These are phyloP conservation scores for Ascocoryne sarcoides DNA, from an alignment of 2,329 filamentous ascomycete species.

Conservation along the genomic window DNA sequence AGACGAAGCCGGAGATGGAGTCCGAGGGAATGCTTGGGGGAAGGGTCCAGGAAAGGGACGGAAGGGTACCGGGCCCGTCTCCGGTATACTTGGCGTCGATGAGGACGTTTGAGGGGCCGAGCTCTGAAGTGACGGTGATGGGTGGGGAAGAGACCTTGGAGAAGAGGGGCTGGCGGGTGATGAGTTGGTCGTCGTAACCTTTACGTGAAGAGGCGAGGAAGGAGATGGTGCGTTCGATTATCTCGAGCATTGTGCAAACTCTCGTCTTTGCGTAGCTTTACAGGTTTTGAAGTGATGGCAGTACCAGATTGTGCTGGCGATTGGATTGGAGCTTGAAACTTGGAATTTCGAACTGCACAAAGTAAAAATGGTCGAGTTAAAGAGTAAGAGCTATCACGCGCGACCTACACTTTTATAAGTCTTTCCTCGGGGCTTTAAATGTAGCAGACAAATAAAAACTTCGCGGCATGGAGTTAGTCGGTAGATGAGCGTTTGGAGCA, in stretches of 20 bases:
- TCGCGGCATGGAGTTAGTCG: no score
- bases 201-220: slow-evolving; percentile 3
- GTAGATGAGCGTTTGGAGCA: no score
- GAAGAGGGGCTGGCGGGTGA: slow-evolving; percentile 7
- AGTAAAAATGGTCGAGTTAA: no score
- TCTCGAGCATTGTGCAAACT: slow-evolving; percentile 5
- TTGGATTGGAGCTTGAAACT: no score
- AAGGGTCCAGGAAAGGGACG: slow-evolving; percentile 8
- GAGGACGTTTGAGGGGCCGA: slow-evolving; percentile 1
- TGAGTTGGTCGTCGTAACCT: slow-evolving; percentile 8
- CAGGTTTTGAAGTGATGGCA: no score
- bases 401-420: no score
- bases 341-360: no score
- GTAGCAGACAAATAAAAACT: no score
- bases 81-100: slow-evolving; percentile 7
- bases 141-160: slow-evolving; percentile 3
- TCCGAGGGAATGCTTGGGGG: slow-evolving; percentile 3
- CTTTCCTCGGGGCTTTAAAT: no score
- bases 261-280: no score
- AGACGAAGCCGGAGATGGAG: slow-evolving; percentile 10
- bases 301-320: no score
- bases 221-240: slow-evolving; percentile 8
- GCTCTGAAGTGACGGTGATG: slow-evolving; percentile 5
- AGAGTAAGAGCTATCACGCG: no score
- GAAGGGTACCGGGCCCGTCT: slow-evolving; percentile 7